Evolutionary conservation across 116 monocot genomes (phyloP), one percentile per base, ranked within the genome.

Genomic region (Papilionanthe hybrid): DNA sequence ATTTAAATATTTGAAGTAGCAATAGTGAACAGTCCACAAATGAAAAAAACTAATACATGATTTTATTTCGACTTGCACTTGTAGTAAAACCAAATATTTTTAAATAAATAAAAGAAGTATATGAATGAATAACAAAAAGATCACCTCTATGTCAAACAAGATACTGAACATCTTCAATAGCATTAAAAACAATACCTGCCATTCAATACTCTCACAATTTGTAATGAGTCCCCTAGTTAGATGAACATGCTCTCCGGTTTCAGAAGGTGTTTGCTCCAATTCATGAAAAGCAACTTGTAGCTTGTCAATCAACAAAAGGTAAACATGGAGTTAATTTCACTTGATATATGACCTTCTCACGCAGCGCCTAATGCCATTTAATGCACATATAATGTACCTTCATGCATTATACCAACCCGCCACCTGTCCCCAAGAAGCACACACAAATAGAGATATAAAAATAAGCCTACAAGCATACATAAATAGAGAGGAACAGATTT

Each of bases 141-240:
- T 27, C 49, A 75, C 13, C 49, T 49, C 23, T 5, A 75, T n/a
- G 5, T 49, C 45, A 49, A 49, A 76, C 1, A 57, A 45, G 42
- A 18, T 27, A n/a, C 5, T 29, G 0, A 58, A 55, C n/a, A 56
- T 23, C 28, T 45, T 77, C 20, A 50, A 37, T 32, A 60, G 55
- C n/a, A 27, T 77, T 45, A 4, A 44, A 19, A 30, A 83, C 17
- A 66, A 58, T 86, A 98, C 97, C 92, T 94, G 97, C 97, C 97
- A 98, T 18, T 93, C 86, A 42, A 98, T 83, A 85, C 97, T 98
- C 81, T 94, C 97, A 81, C 94, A 94, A 72, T 84, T 94, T 45
- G 91, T 82, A 85, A 91, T 72, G 53, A 98, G 88, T 82, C 94
- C 94, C 83, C 82, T 92, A 43, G 84, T 91, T 22, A 98, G 78